These are phyloP conservation scores for Chlamydomonas sp. DNA, from an alignment of 139 green algal species.

Conservation along the genomic window DNA sequence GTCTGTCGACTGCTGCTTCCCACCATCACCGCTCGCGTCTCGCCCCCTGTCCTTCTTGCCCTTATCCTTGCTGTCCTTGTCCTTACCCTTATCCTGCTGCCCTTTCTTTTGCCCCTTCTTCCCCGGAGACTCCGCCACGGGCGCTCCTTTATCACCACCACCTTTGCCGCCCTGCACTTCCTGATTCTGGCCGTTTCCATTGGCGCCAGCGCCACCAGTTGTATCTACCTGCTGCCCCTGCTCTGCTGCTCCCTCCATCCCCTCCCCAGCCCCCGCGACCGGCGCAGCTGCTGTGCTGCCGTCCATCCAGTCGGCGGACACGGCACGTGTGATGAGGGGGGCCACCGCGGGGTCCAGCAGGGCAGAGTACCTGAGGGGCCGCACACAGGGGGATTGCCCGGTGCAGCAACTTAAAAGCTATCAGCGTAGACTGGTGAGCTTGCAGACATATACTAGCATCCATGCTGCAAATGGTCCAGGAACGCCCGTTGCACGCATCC, in stretches of 20 bases:
- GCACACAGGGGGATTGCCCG: not conserved
- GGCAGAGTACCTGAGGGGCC: constrained; percentile 34
- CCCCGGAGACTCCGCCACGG: not conserved
- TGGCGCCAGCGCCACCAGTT: no score
- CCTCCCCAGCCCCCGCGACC: no score
- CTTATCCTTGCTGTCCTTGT: not conserved
- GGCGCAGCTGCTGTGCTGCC: not conserved
- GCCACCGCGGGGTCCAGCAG: constrained; percentile 48
- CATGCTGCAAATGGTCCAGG: no score
- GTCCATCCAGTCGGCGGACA: not conserved
- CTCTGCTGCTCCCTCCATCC: not conserved
- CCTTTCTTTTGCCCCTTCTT: not conserved
- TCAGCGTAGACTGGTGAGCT: no score
- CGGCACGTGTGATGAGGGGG: not conserved
- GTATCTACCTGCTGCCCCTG: not conserved
- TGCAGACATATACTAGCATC: no score
- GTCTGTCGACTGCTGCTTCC: no score
- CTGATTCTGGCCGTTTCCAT: no score
- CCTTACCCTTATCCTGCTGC: not conserved
- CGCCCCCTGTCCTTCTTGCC: no score
- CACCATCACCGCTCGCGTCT: no score
- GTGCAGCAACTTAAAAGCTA: no score
- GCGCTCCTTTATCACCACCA: not conserved
- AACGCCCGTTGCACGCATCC: no score
- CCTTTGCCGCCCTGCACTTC: not conserved